These are phyloP conservation scores for Botrytis tulipae DNA, from an alignment of 2,329 filamentous ascomycete genomes.

Conservation along the genomic window DNA sequence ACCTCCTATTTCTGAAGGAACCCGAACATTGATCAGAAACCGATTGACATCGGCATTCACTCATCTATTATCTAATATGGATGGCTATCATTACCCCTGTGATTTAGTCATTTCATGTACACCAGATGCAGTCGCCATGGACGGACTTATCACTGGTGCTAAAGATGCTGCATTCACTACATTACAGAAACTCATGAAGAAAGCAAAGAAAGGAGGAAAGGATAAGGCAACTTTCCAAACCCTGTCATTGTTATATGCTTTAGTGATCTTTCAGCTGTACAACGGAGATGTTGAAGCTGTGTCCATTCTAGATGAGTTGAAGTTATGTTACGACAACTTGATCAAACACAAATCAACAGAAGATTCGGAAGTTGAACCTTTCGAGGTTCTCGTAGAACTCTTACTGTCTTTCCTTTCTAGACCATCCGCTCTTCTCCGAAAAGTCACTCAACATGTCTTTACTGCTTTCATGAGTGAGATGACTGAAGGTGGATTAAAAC, in stretches of 20 bases:
- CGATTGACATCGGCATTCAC: conserved; percentile 58
- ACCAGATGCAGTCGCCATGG: conserved; percentile 50
- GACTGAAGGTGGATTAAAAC: conserved; percentile 67
- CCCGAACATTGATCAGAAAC: conserved; percentile 54
- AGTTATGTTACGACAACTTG: conserved; percentile 68
- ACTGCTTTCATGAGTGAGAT: conserved; percentile 75
- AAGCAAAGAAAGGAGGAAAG: conserved; percentile 39
- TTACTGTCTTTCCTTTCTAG: conserved; percentile 86
- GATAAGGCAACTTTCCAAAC: conserved; percentile 49
- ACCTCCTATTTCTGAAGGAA: conserved; percentile 50
- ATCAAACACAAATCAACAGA: conserved; percentile 46
- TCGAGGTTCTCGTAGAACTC: conserved; percentile 80
- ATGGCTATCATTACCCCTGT: conserved; percentile 48
- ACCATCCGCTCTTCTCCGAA: conserved; percentile 78
- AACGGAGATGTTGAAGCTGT: conserved; percentile 86
- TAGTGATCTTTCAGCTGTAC: conserved; percentile 85
- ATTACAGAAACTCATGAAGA: conserved; percentile 53
- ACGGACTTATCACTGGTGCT: conserved; percentile 53
- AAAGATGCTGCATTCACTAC: conserved; percentile 52
- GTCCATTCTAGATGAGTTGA: conserved; percentile 77
- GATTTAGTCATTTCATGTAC: conserved; percentile 31
- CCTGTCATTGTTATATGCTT: conserved; percentile 76
- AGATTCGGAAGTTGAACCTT: conserved; percentile 53
- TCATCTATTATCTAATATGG: conserved; percentile 53
- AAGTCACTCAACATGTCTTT: conserved; percentile 86